phyloP scores from a whole-genome alignment of 208 protist species.

The Leishmania major region DNA sequence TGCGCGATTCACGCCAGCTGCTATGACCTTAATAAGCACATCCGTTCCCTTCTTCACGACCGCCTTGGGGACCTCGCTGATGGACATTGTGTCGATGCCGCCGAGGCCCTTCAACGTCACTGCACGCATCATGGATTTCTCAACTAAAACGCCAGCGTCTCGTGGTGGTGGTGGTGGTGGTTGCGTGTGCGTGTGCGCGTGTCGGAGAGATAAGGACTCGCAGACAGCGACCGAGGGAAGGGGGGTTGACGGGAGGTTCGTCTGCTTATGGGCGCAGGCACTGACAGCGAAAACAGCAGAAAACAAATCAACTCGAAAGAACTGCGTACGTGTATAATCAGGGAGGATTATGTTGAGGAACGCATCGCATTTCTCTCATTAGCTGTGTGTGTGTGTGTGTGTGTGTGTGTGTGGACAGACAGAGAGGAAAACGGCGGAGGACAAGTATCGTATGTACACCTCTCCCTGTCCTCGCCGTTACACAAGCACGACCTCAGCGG shows the following conservation, averaged over 20 bases:
- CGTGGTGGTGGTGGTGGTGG: not conserved
- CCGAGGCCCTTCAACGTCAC: constrained; percentile 75
- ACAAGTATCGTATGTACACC: too few species aligned
- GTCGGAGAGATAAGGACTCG: not conserved
- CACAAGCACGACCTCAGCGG: too few species aligned
- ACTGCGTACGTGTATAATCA: not conserved
- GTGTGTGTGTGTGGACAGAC: not conserved
- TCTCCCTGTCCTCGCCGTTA: too few species aligned
- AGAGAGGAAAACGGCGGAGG: too few species aligned
- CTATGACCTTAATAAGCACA: constrained; percentile 86
- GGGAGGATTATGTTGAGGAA: not conserved
- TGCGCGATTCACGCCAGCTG: constrained; percentile 86
- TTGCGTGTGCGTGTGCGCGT: not conserved
- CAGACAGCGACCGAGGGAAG: not conserved
- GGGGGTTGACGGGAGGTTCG: not conserved
- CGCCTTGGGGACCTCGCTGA: constrained; percentile 49
- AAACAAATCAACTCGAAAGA: not conserved
- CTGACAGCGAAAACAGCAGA: not conserved
- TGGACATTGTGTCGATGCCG: constrained; percentile 43
- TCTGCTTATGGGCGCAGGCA: not conserved
- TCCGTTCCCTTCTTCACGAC: constrained; percentile 42
- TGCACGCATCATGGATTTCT: constrained; percentile 53
- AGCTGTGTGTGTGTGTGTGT: not conserved
- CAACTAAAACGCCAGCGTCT: not conserved
- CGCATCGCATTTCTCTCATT: not conserved